phyloP scores from a whole-genome alignment of 2,329 filamentous ascomycete species.

The Diplodia intermedia region DNA sequence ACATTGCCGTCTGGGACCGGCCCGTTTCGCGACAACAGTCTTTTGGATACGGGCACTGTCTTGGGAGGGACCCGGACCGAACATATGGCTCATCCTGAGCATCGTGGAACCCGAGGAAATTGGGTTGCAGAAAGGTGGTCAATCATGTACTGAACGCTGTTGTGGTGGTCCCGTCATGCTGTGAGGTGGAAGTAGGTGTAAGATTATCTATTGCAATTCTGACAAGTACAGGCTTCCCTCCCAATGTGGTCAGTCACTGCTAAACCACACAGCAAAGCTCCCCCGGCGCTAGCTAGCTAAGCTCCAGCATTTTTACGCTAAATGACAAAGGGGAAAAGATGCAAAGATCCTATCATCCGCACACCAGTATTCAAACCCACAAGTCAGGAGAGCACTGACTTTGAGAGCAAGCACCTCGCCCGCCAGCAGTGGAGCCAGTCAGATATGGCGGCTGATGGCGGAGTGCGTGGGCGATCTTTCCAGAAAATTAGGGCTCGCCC shows the following conservation, averaged over 20 bases:
- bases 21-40: not conserved
- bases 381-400: not conserved
- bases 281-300: not conserved
- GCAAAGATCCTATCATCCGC: not conserved
- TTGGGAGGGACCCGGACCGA: too few relatives aligned
- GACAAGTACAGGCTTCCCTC: not conserved
- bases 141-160: too few relatives aligned
- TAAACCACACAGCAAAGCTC: not conserved
- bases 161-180: too few relatives aligned
- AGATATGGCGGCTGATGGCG: slow-evolving; percentile 7
- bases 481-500: not conserved
- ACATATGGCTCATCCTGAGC: too few relatives aligned
- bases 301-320: not conserved
- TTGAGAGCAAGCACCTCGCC: not conserved
- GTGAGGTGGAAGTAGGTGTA: not conserved
- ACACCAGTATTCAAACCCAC: not conserved
- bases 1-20: not conserved
- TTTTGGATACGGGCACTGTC: not conserved
- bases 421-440: not conserved
- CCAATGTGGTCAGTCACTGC: not conserved
- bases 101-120: too few relatives aligned
- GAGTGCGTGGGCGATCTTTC: not conserved
- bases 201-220: not conserved
- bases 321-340: too few relatives aligned
- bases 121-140: too few relatives aligned